Percentiles rank a stretch among this genome's conserved stretches.
Conservation (phyloP, 805 yeast species). For the Wickerhamiella sorbophila region DNA sequence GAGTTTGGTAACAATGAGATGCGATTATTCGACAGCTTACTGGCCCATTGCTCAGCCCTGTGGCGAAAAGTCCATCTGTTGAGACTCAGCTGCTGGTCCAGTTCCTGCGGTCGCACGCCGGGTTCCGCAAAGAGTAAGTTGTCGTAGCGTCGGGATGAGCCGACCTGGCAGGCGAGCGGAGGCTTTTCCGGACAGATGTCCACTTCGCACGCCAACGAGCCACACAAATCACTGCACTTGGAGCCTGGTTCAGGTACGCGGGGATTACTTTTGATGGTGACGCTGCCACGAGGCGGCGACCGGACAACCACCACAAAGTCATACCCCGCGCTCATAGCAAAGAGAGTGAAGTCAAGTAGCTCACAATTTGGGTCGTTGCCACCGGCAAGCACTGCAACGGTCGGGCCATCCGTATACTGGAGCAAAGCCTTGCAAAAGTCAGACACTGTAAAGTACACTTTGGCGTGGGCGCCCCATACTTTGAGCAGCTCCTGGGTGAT, state of each 20-base stretch:
- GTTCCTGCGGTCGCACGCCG: background rate
- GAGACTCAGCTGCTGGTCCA: background rate
- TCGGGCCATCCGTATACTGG: background rate
- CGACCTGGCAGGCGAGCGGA: slow-evolving; percentile 1
- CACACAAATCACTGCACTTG: background rate
- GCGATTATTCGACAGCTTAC: background rate
- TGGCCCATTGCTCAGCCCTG: background rate
- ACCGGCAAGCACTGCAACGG: background rate
- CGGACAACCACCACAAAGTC: background rate
- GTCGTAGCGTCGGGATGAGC: background rate
- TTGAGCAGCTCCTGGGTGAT: background rate
- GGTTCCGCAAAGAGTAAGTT: background rate
- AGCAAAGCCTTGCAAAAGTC: background rate
- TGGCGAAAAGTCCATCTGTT: background rate
- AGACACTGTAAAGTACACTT: background rate
- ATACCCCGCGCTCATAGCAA: background rate
- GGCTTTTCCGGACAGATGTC: background rate
- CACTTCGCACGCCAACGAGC: background rate
- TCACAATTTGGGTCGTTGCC: background rate
- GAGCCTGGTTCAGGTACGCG: background rate
- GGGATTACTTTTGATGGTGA: background rate
- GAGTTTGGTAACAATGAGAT: background rate
- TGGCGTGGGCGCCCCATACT: background rate
- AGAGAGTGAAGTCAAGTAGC: background rate
- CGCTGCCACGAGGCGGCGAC: background rate